Base-by-base conservation (phyloP, 768 basidiomycete genomes). In the Termitomyces sp. region DNA sequence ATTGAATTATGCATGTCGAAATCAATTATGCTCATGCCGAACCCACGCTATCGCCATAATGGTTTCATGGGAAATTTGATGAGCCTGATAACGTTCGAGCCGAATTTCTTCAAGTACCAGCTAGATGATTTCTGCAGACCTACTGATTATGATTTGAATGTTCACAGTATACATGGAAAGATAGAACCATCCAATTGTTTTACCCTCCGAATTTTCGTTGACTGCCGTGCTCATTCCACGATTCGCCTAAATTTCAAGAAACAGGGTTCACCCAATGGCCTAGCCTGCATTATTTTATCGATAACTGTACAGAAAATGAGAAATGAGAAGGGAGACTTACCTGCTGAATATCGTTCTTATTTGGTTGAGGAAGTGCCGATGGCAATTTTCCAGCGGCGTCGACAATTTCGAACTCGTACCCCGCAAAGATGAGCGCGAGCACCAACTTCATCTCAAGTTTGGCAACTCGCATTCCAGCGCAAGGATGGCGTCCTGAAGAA, bases 401-500 rank as follows among this genome's bases (percentile, higher is more conserved):
- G 8, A 77, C 73, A 13, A 74, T 53, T 9, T 71, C 69, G 24
- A 69, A 75, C 1, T 76, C 72, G 56, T 68, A 77, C 1, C 68
- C 69, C 2, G 68, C 57, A 13, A 76, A 62, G 8, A 77, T 61
- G 7, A 76, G 57, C 1, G 74, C 71, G 14, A 74, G 53, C 30
- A 75, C 68, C 5, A 74, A 44, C 52, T 77, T 77, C 32, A 77
- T 70, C 53, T 76, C 74, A 6, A 77, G 61, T 56, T 76, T 77
- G 8, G 76, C 76, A 9, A 75, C 56, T 56, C 68, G 70, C 70
- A 75, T 74, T 13, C 76, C 76, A 20, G 66, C 57, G 50, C 76
- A 78, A 2, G 74, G 73, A 59, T 76, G 76, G 6, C 75, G 72
- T 37, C 75, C 75, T 72, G 8, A 6, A 51, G 18, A 44, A 6